Evolutionary conservation across 805 yeast genomes (phyloP).

Genomic region (Kodamaea fukazawae): DNA sequence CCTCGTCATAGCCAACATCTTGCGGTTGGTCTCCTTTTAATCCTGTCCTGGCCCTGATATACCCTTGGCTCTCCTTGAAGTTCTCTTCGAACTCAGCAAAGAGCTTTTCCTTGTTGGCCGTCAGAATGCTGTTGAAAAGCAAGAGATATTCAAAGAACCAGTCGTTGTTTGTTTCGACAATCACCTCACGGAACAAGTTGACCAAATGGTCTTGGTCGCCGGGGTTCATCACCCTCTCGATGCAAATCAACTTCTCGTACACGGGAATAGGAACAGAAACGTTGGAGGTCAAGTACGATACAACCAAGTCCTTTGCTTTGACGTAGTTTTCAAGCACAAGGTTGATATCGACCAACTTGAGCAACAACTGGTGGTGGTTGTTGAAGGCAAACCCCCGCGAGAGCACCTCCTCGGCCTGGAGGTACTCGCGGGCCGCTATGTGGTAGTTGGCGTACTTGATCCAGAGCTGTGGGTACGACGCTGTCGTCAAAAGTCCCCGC

Average conservation of each 20-base stretch:
- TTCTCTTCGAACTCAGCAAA: constrained; percentile 21
- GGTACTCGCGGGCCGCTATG: constrained; percentile 21
- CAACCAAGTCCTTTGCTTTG: constrained; percentile 36
- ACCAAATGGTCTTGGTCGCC: constrained; percentile 25
- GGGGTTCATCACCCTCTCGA: constrained; percentile 36
- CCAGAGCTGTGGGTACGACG: constrained; percentile 49
- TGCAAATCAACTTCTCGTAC: constrained; percentile 40
- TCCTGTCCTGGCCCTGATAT: constrained; percentile 9
- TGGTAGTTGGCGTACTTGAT: constrained; percentile 47
- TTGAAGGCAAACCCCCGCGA: constrained; percentile 31
- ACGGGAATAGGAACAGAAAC: constrained; percentile 30
- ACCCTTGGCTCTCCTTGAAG: constrained; percentile 11
- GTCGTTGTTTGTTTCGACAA: constrained; percentile 31
- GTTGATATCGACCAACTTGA: constrained; percentile 45
- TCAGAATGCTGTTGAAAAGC: constrained; percentile 18
- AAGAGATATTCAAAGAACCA: constrained; percentile 34
- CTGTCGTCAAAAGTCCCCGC: constrained; percentile 46
- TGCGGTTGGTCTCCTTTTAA: constrained; percentile 1
- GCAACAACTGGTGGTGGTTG: constrained; percentile 27
- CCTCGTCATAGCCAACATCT: constrained; percentile 6
- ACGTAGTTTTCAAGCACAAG: constrained; percentile 33
- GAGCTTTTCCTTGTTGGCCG: constrained; percentile 18
- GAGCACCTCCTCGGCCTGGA: constrained; percentile 40
- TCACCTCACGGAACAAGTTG: constrained; percentile 27
- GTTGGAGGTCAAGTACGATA: constrained; percentile 24